Base-by-base conservation (phyloP, 371 early-diverging fungal genomes). In the Entomophthora muscae region DNA sequence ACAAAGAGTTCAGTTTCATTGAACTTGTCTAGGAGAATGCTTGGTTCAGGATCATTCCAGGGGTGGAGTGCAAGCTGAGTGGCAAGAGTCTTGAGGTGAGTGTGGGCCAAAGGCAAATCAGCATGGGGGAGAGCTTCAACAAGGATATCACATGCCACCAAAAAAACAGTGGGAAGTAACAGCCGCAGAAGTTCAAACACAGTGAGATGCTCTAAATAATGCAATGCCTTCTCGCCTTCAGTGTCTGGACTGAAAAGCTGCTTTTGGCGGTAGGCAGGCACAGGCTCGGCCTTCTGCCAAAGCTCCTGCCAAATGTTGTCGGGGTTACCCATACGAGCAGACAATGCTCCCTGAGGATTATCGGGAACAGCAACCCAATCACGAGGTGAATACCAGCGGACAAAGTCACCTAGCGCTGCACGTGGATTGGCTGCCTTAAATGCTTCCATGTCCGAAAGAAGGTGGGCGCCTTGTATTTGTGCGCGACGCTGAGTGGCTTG, bases 331-430 rank as follows among this genome's bases (percentile, higher is more conserved):
- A 94, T 94, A 28, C 95, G 75, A 1, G 74, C 73, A 64, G 90
- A 90, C 53, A 93, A 69, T 28, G 72, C 67, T 7, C 84, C 84
- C 27, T 70, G 72, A 26, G 62, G 66, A 24, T 17, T 21, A 12
- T 29, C n/a, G 5, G 28, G 32, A 5, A 24, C 63, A 1, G 27
- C 55, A 27, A 85, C 67, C 84, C 86, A 89, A 69, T 95, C 95
- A 58, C 88, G 78, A 10, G 95, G 95, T 0, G 94, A 93, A 68
- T 92, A 89, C 95, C 95, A 95, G 55, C 92, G 76, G n/a, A 95
- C 88, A 78, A 95, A 95, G 64, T 95, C 95, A 2, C 82, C 88
- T 2, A 95, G 69, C 3, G 69, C 69, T 27, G 84, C 81, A 28
- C 78, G 75, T 0, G 95, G 91, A 27, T 75, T 75, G 13, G 75